A percentile compares a stretch with the other conserved stretches of the same genome.
Evolutionary conservation across 345 rosid species (phyloP).

Genomic region (Geranium brycei): DNA sequence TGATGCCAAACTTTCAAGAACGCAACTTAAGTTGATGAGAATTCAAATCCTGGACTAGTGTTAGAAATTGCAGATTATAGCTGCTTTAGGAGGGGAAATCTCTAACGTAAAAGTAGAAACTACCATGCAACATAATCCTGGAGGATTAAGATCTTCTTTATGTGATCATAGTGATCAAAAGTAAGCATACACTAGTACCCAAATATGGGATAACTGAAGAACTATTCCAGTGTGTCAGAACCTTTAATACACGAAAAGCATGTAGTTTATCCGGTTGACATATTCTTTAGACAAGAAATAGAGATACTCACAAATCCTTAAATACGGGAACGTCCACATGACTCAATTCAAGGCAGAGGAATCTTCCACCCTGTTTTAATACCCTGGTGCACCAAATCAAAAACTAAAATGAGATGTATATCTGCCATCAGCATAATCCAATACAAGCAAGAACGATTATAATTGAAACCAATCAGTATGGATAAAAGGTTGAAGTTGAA

Average conservation of each 20-base stretch:
- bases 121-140: too few species aligned
- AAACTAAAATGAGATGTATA: neutral
- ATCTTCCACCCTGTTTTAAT: slow-evolving; percentile 83
- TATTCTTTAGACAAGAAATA: neutral
- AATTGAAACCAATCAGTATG: neutral
- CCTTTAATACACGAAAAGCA: neutral
- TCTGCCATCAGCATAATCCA: neutral
- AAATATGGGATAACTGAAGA: neutral
- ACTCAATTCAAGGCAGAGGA: slow-evolving; percentile 89
- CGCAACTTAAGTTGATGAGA: neutral
- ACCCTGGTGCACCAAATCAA: slow-evolving; percentile 34
- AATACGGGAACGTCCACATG: slow-evolving; percentile 76
- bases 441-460: neutral
- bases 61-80: too few species aligned
- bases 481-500: neutral
- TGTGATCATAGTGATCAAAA: too few species aligned
- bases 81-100: too few species aligned
- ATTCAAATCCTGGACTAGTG: too few species aligned
- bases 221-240: neutral
- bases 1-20: neutral
- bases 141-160: too few species aligned
- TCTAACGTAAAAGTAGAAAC: too few species aligned
- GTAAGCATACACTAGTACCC: neutral
- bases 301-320: slow-evolving; percentile 65
- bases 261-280: neutral